These are phyloP conservation scores for Tetracentron sinense DNA, from an alignment of 164 flowering plant species.

Conservation along the genomic window DNA sequence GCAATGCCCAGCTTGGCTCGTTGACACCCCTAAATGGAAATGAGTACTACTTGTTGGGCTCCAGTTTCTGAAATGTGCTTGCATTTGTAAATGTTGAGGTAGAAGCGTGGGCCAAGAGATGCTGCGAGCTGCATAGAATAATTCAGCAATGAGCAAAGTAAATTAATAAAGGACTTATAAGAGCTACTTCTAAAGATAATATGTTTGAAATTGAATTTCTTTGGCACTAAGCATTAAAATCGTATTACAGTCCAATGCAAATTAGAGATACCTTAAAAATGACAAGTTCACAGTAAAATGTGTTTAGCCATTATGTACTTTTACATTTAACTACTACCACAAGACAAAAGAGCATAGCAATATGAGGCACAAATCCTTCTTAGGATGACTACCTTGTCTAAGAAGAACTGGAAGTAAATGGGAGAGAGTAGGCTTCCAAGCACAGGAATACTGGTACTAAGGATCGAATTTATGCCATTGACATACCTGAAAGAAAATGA, in stretches of 20 bases:
- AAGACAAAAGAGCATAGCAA: background rate
- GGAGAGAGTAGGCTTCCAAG: constrained; percentile 86
- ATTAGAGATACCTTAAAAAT: background rate
- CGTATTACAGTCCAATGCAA: background rate
- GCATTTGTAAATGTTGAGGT: constrained; percentile 88
- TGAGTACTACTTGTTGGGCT: constrained; percentile 77
- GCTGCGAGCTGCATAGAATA: constrained; percentile 79
- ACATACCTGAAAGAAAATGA: constrained; percentile 67
- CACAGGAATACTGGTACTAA: constrained; percentile 79
- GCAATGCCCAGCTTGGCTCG: too few relatives aligned
- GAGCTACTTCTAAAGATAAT: background rate
- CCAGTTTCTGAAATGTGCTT: constrained; percentile 96
- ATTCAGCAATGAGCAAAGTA: constrained; percentile 7
- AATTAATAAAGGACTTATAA: background rate
- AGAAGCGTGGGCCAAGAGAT: constrained; percentile 92
- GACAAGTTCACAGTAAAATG: background rate
- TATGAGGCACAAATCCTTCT: background rate
- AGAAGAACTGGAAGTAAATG: constrained; percentile 89
- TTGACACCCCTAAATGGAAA: too few relatives aligned
- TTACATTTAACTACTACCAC: too few relatives aligned
- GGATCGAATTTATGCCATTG: constrained; percentile 76
- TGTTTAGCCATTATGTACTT: too few relatives aligned
- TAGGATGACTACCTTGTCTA: constrained; percentile 70
- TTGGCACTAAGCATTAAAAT: background rate
- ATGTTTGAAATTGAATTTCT: too few relatives aligned